phyloP scores from a whole-genome alignment of 2,329 filamentous ascomycete species.

The Pseudocercospora pini-densiflorae region DNA sequence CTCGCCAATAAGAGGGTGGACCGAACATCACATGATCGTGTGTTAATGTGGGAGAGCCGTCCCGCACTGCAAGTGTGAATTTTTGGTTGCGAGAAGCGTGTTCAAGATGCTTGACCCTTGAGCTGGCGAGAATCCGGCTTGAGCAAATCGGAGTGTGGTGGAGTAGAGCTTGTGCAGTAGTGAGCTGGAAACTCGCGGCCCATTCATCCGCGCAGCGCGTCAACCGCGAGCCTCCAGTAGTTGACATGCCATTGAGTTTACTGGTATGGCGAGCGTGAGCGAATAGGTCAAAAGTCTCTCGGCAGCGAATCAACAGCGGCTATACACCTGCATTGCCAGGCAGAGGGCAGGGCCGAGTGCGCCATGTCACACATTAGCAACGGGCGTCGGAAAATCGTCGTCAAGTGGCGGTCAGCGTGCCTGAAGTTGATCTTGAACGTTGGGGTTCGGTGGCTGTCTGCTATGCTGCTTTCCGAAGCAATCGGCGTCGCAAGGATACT shows the following conservation, averaged over 20 bases:
- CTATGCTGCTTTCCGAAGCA: background rate
- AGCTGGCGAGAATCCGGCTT: slow-evolving; percentile 4
- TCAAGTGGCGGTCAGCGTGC: slow-evolving; percentile 2
- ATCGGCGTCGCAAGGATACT: background rate
- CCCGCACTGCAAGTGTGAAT: background rate
- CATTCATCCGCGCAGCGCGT: slow-evolving; percentile 2
- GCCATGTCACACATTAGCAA: background rate
- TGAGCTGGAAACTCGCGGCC: slow-evolving; percentile 7
- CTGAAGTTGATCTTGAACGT: background rate
- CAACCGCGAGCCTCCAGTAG: slow-evolving; percentile 2
- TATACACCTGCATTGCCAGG: background rate
- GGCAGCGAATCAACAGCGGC: background rate
- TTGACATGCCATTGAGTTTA: background rate
- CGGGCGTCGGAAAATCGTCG: background rate
- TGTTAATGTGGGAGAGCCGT: slow-evolving; percentile 13
- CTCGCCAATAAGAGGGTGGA: slow-evolving; percentile 20
- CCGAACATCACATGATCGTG: slow-evolving; percentile 7
- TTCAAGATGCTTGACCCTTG: background rate
- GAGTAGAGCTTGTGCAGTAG: slow-evolving; percentile 6
- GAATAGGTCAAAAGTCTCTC: background rate
- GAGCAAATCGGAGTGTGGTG: slow-evolving; percentile 9
- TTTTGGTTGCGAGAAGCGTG: slow-evolving; percentile 3
- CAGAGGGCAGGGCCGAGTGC: background rate
- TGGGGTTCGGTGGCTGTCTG: background rate
- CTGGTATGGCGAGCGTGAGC: background rate